Evolutionary conservation across 1,284 basidiomycete genomes (phyloP).

Genomic region (Fomes fomentarius): DNA sequence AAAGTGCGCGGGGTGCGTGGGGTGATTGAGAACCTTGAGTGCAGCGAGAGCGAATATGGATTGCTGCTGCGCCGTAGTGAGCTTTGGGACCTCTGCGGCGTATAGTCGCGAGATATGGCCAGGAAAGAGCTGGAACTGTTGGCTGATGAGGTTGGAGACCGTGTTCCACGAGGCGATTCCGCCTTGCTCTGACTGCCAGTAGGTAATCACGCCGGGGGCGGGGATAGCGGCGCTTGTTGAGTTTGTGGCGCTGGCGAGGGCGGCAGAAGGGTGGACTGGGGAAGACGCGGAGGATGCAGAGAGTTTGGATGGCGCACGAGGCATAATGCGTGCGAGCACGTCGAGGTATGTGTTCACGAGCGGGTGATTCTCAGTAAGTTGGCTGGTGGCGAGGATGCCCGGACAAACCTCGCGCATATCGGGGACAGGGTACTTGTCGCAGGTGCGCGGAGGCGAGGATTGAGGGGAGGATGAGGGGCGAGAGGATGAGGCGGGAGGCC

Average conservation of each 20-base stretch:
- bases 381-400: conserved; percentile 24
- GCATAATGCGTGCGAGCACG: conserved; percentile 17
- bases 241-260: not conserved
- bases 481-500: conserved; percentile 1
- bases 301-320: conserved; percentile 5
- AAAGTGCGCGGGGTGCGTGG: conserved; percentile 28
- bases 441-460: conserved; percentile 5
- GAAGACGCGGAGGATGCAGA: conserved; percentile 6
- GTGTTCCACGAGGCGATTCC: conserved; percentile 21
- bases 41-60: conserved; percentile 31
- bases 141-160: conserved; percentile 16
- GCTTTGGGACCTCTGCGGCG: conserved; percentile 15
- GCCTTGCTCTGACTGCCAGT: conserved; percentile 18
- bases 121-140: conserved; percentile 22
- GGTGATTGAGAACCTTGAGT: conserved; percentile 26
- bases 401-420: conserved; percentile 19
- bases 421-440: conserved; percentile 18
- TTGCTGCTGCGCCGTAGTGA: conserved; percentile 21
- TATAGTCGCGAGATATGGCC: conserved; percentile 13
- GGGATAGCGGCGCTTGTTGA: no score
- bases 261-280: not conserved
- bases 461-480: conserved; percentile 2
- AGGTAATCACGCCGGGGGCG: conserved; percentile 7
- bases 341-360: conserved; percentile 26
- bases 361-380: conserved; percentile 28